phyloP scores from a whole-genome alignment of 495 filamentous ascomycete species.

The Neurospora sp. region DNA sequence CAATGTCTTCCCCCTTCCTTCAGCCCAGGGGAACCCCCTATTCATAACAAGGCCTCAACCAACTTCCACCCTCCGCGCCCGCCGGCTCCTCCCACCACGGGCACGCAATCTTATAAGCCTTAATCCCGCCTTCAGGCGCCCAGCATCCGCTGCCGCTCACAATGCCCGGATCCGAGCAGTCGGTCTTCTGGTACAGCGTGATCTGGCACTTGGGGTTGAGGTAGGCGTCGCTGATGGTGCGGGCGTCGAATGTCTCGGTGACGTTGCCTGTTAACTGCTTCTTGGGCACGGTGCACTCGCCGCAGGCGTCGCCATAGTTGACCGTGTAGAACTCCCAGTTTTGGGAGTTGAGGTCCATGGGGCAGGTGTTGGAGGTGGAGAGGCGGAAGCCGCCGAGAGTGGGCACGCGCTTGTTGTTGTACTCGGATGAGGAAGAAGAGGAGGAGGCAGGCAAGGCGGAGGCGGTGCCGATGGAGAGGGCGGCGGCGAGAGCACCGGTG shows the following conservation, averaged over 20 bases:
- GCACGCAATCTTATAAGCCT: constrained; percentile 5
- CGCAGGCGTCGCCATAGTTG: background rate
- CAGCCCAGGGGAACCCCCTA: background rate
- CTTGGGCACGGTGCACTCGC: background rate
- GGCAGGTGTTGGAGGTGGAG: background rate
- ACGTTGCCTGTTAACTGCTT: background rate
- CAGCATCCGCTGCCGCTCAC: constrained; percentile 6
- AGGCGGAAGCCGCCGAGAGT: background rate
- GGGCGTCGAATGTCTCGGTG: background rate
- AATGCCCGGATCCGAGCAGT: constrained; percentile 7
- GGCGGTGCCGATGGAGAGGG: background rate
- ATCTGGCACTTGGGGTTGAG: constrained; percentile 5
- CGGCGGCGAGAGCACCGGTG: background rate
- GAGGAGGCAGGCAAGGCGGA: background rate
- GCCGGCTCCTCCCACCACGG: constrained; percentile 2
- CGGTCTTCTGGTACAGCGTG: constrained; percentile 4
- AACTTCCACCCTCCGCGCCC: background rate
- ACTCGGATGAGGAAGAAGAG: background rate
- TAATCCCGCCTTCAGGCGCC: constrained; percentile 5
- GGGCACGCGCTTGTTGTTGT: background rate
- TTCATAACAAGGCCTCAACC: background rate
- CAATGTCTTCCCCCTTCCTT: background rate
- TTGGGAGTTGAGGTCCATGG: background rate
- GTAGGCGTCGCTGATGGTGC: constrained; percentile 1
- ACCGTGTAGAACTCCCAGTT: background rate